Conservation (phyloP, 495 filamentous ascomycete genomes). For the Aspergillus haitiensis region DNA sequence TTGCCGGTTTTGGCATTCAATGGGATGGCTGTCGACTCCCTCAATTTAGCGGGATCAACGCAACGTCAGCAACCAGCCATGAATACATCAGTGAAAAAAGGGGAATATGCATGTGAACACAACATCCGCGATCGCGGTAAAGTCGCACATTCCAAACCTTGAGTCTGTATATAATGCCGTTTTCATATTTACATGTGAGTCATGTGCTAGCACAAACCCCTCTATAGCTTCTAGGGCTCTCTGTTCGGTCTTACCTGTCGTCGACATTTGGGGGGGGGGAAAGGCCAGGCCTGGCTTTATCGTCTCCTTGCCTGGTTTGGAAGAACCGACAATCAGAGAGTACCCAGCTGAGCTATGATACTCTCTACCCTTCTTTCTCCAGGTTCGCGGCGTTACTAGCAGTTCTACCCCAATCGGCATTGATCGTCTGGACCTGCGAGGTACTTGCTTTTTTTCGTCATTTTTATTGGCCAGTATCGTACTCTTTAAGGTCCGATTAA, state of each 20-base stretch:
- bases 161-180: neutral
- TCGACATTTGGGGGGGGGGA: slow-evolving; percentile 4
- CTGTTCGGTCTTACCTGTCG: slow-evolving; percentile 10
- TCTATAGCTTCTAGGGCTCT: neutral
- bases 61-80: neutral
- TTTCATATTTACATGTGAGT: slow-evolving; percentile 1
- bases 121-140: slow-evolving; percentile 1
- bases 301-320: slow-evolving; percentile 4
- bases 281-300: neutral
- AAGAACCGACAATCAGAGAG: neutral
- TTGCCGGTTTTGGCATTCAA: slow-evolving; percentile 2
- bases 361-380: slow-evolving; percentile 2
- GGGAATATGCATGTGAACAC: neutral
- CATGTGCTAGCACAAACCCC: slow-evolving; percentile 7
- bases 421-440: slow-evolving; percentile 8
- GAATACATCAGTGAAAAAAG: neutral
- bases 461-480: neutral
- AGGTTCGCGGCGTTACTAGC: slow-evolving; percentile 2
- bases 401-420: slow-evolving; percentile 3
- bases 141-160: slow-evolving; percentile 1
- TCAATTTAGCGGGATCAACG: slow-evolving; percentile 3
- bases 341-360: slow-evolving; percentile 2
- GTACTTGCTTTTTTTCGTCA: slow-evolving; percentile 2
- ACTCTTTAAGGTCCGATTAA: neutral
- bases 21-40: slow-evolving; percentile 3